Evolutionary conservation across 306 rosid genomes (phyloP).

Genomic region (Ormosia emarginata): DNA sequence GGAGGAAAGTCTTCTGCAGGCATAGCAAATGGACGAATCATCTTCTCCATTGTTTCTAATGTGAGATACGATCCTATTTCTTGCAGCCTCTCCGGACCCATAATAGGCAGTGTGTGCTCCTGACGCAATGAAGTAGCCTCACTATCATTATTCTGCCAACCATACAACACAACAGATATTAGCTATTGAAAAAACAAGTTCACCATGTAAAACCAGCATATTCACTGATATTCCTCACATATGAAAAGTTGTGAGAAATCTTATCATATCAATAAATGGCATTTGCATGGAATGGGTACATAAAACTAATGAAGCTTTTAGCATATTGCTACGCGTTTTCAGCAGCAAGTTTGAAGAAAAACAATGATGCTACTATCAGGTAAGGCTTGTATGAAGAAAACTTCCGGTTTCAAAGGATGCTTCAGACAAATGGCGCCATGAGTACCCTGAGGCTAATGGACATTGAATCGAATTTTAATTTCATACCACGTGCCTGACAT

Average conservation of each 20-base stretch:
- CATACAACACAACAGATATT: conserved; percentile 14
- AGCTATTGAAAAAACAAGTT: conserved; percentile 4
- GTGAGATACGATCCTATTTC: conserved; percentile 79
- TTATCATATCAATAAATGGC: not conserved
- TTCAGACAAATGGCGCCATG: not conserved
- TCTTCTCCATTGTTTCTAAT: conserved; percentile 79
- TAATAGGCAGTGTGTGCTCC: conserved; percentile 89
- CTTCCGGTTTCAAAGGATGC: not conserved
- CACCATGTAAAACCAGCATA: not conserved
- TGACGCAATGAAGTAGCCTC: conserved; percentile 76
- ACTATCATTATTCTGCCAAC: conserved; percentile 60
- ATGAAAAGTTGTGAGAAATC: not conserved
- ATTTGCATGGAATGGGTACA: not conserved
- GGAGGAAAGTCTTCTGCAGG: conserved; percentile 99
- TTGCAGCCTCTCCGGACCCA: conserved; percentile 98
- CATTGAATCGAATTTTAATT: not conserved
- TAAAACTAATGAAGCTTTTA: conserved; percentile 1
- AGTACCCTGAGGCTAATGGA: not conserved
- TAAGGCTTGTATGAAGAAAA: not conserved
- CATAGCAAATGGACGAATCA: conserved; percentile 98
- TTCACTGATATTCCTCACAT: not conserved
- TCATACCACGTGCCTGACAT: not conserved
- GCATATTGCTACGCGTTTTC: not conserved
- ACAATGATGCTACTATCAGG: not conserved
- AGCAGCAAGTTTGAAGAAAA: not conserved